Percentiles rank a stretch among this genome's conserved stretches.
Conservation (phyloP, 768 basidiomycete genomes). For the Termitomyces sp. region DNA sequence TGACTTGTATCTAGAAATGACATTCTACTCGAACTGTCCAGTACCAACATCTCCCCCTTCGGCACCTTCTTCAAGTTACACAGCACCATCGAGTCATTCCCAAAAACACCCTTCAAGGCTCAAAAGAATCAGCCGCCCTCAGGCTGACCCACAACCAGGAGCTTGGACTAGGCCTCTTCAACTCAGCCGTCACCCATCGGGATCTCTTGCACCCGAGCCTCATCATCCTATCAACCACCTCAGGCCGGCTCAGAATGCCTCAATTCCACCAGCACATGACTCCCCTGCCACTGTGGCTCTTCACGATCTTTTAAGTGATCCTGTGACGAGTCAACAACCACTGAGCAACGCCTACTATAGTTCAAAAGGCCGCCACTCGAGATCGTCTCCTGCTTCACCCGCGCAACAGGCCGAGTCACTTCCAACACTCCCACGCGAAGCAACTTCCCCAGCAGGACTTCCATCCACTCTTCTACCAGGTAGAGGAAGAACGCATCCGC, state of each 20-base stretch:
- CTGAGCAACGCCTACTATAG: background rate
- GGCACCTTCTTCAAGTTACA: conserved; percentile 3
- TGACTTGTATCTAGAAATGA: conserved; percentile 90
- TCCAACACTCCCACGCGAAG: conserved; percentile 33
- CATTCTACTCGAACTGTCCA: conserved; percentile 75
- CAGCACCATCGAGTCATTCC: conserved; percentile 23
- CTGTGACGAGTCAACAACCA: background rate
- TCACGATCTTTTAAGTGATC: conserved; percentile 13
- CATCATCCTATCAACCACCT: background rate
- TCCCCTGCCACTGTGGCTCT: conserved; percentile 9
- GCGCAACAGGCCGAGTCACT: conserved; percentile 24
- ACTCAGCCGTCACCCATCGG: background rate
- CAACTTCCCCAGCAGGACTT: conserved; percentile 10
- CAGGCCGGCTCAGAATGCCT: background rate
- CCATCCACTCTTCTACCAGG: conserved; percentile 17
- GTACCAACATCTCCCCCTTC: conserved; percentile 31
- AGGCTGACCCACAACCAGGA: background rate
- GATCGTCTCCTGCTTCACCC: conserved; percentile 18
- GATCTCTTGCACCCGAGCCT: background rate
- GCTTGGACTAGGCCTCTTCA: background rate
- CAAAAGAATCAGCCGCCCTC: conserved; percentile 41
- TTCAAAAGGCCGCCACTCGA: conserved; percentile 3
- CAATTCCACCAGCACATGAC: background rate
- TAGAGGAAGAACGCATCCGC: conserved; percentile 11
- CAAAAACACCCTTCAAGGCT: conserved; percentile 50